These are phyloP conservation scores for Raffaelea arxii DNA, from an alignment of 2,329 filamentous ascomycete species.

Conservation along the genomic window DNA sequence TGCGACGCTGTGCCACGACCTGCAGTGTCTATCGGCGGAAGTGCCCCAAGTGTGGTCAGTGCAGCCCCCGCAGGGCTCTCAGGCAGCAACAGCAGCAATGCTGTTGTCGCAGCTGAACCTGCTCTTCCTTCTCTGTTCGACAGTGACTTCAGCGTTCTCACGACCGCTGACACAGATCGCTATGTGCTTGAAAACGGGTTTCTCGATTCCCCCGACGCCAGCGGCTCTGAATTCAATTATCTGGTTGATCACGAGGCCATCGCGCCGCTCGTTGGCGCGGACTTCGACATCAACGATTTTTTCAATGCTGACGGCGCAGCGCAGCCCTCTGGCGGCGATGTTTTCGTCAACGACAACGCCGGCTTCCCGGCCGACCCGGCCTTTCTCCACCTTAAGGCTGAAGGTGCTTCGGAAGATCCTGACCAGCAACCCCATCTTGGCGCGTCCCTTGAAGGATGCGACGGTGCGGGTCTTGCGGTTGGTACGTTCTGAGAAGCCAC, in stretches of 20 bases:
- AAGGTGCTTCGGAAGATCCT: slow-evolving; percentile 54
- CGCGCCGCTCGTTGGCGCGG: slow-evolving; percentile 25
- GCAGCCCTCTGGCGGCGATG: slow-evolving; percentile 28
- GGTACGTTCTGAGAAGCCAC: slow-evolving; percentile 45
- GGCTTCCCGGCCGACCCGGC: slow-evolving; percentile 39
- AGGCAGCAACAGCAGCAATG: slow-evolving; percentile 27
- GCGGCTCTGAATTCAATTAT: slow-evolving; percentile 58
- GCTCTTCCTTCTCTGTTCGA: slow-evolving; percentile 57
- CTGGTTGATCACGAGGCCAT: slow-evolving; percentile 49
- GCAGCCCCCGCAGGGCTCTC: slow-evolving; percentile 32
- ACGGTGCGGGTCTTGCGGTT: slow-evolving; percentile 65
- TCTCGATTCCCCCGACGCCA: slow-evolving; percentile 61
- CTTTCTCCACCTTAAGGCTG: slow-evolving; percentile 49
- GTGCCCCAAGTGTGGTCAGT: slow-evolving; percentile 38
- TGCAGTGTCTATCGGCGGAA: slow-evolving; percentile 95
- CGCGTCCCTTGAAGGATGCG: slow-evolving; percentile 65
- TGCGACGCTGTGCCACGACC: slow-evolving; percentile 96
- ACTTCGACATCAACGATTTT: slow-evolving; percentile 44
- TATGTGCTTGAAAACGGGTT: slow-evolving; percentile 67
- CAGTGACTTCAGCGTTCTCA: slow-evolving; percentile 59
- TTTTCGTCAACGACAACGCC: slow-evolving; percentile 27
- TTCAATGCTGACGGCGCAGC: slow-evolving; percentile 40
- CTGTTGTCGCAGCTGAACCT: slow-evolving; percentile 46
- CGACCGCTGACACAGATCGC: slow-evolving; percentile 63
- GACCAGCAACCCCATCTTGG: slow-evolving; percentile 64